Base-by-base conservation (phyloP, 2,329 filamentous ascomycete genomes). In the Alternaria arborescens region DNA sequence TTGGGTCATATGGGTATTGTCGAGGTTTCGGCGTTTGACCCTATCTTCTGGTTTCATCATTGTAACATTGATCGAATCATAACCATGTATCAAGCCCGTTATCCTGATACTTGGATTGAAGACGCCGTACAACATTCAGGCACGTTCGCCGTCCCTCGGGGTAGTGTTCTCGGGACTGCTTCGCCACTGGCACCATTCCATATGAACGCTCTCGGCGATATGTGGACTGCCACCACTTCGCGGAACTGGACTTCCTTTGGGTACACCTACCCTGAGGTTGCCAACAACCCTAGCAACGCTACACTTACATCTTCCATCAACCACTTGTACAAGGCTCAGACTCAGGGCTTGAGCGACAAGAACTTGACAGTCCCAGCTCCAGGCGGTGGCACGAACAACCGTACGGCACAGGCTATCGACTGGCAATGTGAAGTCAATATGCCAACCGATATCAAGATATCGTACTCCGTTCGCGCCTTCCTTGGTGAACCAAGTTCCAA, bases 1-100 rank as follows among this genome's bases (percentile, higher is more conserved):
- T 55, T 74, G 8, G 89, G 90, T 1, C 68, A 76, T 24, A 76
- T 76, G 71, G 73, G 74, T 6, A 74, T 75, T 18, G 58, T 71
- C 5, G 72, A 75, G 42, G 66, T 70, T 4, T 74, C 74, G 6
- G 72, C 74, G 7, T 77, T 71, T 26, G 74, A 77, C 52, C 71
- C 74, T 0, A 59, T 74, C 1, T 77, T 77, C 50, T 77, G 73
- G 72, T 70, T 77, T 11, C 74, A 76, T 59, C 74, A 77, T 32
- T 66, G 64, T 52, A 71, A 72, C 43, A 67, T 74, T 38, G 72
- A 74, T 43, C 69, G 72, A 16, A 57, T 75, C 41, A 65, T 72
- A 18, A 62, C 73, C 6, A 62, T 74, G n/a, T 75, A 69, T 47
- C 67, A 73, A 48, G 52, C 65, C 38, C 68, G 74, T 4, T 75